Conservation (phyloP, 345 rosid species). For the Citrus unshiu region DNA sequence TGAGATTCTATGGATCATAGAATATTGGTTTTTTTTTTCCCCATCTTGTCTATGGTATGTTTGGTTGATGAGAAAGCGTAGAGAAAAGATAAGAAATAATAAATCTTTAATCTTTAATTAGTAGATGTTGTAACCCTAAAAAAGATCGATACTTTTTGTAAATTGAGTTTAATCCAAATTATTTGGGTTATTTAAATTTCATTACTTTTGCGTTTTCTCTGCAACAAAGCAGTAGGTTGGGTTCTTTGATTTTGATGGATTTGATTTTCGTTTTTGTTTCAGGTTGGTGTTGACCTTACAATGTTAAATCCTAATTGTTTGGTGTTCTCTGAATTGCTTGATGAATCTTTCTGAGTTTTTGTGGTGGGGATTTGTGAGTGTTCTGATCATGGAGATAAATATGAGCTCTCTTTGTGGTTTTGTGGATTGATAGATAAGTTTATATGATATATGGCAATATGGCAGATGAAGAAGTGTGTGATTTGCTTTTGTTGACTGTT, state of each 20-base stretch:
- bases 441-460: conserved; percentile 11
- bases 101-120: background rate
- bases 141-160: conserved; percentile 4
- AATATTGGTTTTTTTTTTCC: conserved; percentile 11
- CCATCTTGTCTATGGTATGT: conserved; percentile 1
- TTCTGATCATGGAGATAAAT: conserved; percentile 9
- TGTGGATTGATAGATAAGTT: conserved; percentile 23
- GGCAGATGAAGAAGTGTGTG: conserved; percentile 53
- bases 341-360: conserved; percentile 24
- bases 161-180: background rate
- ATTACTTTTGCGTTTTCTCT: background rate
- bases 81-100: conserved; percentile 8
- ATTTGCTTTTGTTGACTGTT: conserved; percentile 28
- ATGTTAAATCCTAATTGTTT: conserved; percentile 13
- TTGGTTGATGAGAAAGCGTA: conserved; percentile 19
- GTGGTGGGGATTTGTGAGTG: conserved; percentile 12
- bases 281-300: conserved; percentile 29
- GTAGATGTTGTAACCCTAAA: conserved; percentile 16
- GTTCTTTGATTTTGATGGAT: conserved; percentile 18
- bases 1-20: conserved; percentile 23
- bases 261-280: conserved; percentile 9
- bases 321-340: conserved; percentile 13
- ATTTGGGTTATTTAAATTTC: background rate
- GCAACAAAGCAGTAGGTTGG: background rate
- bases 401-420: conserved; percentile 10